Conservation (phyloP, 306 rosid species). For the Geum urbanum region DNA sequence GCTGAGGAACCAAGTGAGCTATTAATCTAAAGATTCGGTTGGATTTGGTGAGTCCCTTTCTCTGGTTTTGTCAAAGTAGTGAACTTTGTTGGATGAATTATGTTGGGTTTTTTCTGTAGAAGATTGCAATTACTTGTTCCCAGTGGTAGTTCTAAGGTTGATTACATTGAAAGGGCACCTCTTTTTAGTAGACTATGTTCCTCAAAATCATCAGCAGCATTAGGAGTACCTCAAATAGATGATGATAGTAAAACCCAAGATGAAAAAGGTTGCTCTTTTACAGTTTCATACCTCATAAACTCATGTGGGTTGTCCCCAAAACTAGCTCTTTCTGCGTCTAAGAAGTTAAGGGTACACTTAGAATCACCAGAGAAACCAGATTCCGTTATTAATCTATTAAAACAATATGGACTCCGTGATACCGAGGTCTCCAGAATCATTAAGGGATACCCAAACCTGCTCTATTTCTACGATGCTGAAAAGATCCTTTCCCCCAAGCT, state of each 20-base stretch:
- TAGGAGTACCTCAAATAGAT: background rate
- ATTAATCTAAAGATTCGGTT: too few species aligned
- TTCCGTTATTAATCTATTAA: background rate
- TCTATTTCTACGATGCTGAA: background rate
- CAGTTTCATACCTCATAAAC: slow-evolving; percentile 14
- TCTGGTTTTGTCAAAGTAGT: too few species aligned
- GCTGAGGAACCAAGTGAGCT: too few species aligned
- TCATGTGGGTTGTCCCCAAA: slow-evolving; percentile 19
- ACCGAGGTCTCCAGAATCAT: background rate
- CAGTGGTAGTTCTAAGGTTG: background rate
- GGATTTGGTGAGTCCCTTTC: too few species aligned
- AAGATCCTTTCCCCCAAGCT: slow-evolving; percentile 22
- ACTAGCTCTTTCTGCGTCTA: background rate
- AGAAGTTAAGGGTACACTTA: background rate
- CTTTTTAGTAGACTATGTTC: background rate
- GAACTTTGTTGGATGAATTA: background rate
- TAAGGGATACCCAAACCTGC: background rate
- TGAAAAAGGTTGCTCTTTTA: background rate
- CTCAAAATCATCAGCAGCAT: background rate
- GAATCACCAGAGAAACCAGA: background rate
- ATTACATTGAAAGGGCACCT: background rate
- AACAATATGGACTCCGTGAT: background rate
- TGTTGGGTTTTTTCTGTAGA: background rate
- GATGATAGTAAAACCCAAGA: background rate
- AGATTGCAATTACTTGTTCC: slow-evolving; percentile 3